phyloP scores from a whole-genome alignment of 352 stramenopile species.

The Globisporangium uncinulatum region DNA sequence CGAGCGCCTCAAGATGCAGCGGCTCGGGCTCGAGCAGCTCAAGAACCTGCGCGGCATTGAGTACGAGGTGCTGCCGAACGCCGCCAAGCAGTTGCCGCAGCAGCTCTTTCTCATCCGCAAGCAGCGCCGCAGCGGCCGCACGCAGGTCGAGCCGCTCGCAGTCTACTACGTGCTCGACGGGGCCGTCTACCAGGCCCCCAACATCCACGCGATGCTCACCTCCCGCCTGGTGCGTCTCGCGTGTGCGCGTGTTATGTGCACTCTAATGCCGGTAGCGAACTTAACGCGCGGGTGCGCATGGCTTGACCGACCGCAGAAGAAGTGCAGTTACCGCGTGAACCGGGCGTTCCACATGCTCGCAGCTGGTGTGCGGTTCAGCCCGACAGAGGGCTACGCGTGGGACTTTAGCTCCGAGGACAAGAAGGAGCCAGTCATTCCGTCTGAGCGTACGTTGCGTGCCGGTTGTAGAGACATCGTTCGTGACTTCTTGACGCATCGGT shows the following conservation, averaged over 20 bases:
- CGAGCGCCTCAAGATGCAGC: slow-evolving; percentile 88
- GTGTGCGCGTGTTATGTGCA: neutral
- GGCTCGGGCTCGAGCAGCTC: slow-evolving; percentile 78
- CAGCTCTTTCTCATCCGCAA: slow-evolving; percentile 87
- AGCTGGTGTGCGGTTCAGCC: slow-evolving; percentile 76
- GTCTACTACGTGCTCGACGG: slow-evolving; percentile 88
- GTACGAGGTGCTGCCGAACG: slow-evolving; percentile 83
- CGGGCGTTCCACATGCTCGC: slow-evolving; percentile 76
- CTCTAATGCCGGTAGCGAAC: too few relatives aligned
- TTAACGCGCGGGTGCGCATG: too few relatives aligned
- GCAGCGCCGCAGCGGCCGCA: slow-evolving; percentile 69
- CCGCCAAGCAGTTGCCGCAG: slow-evolving; percentile 79
- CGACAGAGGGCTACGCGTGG: slow-evolving; percentile 82
- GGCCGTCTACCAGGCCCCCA: slow-evolving; percentile 83
- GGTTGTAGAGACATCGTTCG: neutral
- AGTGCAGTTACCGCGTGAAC: slow-evolving; percentile 82
- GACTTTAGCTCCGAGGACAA: slow-evolving; percentile 85
- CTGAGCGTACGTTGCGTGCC: slow-evolving; percentile 47
- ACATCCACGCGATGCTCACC: slow-evolving; percentile 86
- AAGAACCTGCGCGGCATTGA: slow-evolving; percentile 86
- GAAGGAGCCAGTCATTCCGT: slow-evolving; percentile 80
- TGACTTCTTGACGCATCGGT: too few relatives aligned
- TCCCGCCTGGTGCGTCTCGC: slow-evolving; percentile 59
- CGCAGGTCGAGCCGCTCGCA: slow-evolving; percentile 72
- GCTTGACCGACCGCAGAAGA: too few relatives aligned